A percentile compares a stretch with the other conserved stretches of the same genome.
Conservation (phyloP, 495 filamentous ascomycete species). For the Aspergillus heteromorphus region DNA sequence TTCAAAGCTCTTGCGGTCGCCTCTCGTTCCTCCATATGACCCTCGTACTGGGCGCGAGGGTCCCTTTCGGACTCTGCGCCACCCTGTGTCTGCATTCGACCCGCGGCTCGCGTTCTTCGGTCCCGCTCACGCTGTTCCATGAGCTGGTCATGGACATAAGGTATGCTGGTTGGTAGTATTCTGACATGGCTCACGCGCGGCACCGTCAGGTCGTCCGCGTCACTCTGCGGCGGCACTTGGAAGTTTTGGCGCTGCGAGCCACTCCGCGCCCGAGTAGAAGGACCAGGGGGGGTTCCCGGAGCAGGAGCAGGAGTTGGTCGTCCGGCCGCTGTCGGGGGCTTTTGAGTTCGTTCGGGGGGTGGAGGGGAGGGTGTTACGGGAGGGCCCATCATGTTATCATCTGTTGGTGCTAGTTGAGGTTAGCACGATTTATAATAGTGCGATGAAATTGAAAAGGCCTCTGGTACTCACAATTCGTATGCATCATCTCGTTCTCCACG, state of each 20-base stretch:
- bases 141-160: conserved; percentile 80
- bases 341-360: conserved; percentile 15
- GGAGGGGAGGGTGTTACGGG: conserved; percentile 23
- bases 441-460: not conserved
- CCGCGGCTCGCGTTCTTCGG: conserved; percentile 24
- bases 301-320: conserved; percentile 17
- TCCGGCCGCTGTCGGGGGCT: conserved; percentile 18
- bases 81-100: conserved; percentile 21
- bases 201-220: conserved; percentile 26
- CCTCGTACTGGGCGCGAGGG: conserved; percentile 39
- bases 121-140: conserved; percentile 64
- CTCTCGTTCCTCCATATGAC: conserved; percentile 67
- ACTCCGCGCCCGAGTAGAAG: conserved; percentile 18
- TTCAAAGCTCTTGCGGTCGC: conserved; percentile 71
- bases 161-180: conserved; percentile 83
- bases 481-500: conserved; percentile 96
- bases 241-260: conserved; percentile 23
- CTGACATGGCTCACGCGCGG: conserved; percentile 69
- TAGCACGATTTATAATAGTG: not conserved
- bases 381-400: conserved; percentile 33
- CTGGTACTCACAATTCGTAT: conserved; percentile 66
- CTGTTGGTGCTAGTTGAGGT: conserved; percentile 34
- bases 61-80: conserved; percentile 40
- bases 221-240: conserved; percentile 23
- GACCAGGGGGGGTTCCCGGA: conserved; percentile 16